Percentiles rank a stretch among this genome's conserved stretches.
Evolutionary conservation across 345 rosid species (phyloP).

Genomic region (Citrus australasica): DNA sequence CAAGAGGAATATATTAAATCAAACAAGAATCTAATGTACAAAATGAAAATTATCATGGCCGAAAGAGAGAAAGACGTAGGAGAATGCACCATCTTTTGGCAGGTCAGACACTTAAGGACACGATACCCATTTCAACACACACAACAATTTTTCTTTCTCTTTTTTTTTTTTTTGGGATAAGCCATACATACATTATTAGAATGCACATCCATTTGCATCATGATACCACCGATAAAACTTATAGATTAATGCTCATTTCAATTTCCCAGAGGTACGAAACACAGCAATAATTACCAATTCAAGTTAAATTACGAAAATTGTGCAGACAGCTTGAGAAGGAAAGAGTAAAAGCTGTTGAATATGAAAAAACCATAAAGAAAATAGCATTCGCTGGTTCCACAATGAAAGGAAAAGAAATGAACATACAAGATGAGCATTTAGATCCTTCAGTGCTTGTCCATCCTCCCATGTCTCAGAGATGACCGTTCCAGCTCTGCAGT

Average conservation of each 20-base stretch:
- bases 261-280: background rate
- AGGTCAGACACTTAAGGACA: background rate
- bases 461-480: slow-evolving; percentile 99
- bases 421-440: slow-evolving; percentile 91
- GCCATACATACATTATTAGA: background rate
- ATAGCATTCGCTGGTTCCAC: background rate
- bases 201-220: background rate
- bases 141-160: background rate
- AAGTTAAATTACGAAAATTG: background rate
- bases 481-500: slow-evolving; percentile 91
- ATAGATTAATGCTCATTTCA: background rate
- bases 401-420: background rate
- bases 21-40: background rate
- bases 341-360: background rate
- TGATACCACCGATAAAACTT: background rate
- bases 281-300: background rate
- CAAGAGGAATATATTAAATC: background rate
- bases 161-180: no score
- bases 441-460: slow-evolving; percentile 91
- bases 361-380: background rate
- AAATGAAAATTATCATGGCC: background rate
- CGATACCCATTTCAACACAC: background rate
- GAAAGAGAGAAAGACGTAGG: background rate
- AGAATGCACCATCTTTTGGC: background rate
- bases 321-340: background rate